Evolutionary conservation across 2,329 filamentous ascomycete species (phyloP).

Genomic region (Dactylellina cionopaga): DNA sequence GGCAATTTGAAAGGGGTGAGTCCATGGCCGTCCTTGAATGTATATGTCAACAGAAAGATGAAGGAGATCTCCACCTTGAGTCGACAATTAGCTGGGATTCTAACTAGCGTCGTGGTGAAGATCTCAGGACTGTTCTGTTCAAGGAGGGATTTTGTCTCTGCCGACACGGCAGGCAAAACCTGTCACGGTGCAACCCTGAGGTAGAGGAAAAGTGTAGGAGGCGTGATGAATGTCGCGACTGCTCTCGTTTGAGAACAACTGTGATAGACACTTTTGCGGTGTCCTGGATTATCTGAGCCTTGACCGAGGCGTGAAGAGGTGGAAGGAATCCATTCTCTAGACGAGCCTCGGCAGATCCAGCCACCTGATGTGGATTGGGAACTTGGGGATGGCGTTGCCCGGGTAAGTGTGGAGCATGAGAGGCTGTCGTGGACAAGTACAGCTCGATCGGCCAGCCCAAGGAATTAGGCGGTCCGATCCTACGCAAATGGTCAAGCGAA

Average conservation of each 20-base stretch:
- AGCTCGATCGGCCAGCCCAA: slow-evolving; percentile 42
- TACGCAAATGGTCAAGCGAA: slow-evolving; percentile 53
- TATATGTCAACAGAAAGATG: slow-evolving; percentile 55
- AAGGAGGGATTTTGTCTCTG: slow-evolving; percentile 54
- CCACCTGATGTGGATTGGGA: background rate
- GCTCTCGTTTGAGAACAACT: slow-evolving; percentile 57
- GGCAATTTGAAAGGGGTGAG: slow-evolving; percentile 56
- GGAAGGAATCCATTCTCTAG: slow-evolving; percentile 53
- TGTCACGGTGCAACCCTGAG: slow-evolving; percentile 56
- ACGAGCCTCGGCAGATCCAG: background rate
- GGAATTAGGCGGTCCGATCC: background rate
- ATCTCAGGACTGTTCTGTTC: slow-evolving; percentile 57
- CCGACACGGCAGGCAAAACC: slow-evolving; percentile 57
- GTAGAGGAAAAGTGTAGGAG: slow-evolving; percentile 57
- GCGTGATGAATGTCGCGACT: slow-evolving; percentile 53
- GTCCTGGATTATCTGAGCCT: slow-evolving; percentile 56
- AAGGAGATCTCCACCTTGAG: slow-evolving; percentile 57
- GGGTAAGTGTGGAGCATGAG: background rate
- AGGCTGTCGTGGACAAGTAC: slow-evolving; percentile 55
- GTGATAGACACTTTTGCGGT: slow-evolving; percentile 56
- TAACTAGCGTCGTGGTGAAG: slow-evolving; percentile 57
- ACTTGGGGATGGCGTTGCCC: background rate
- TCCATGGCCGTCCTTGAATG: slow-evolving; percentile 52
- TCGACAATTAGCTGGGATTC: slow-evolving; percentile 55
- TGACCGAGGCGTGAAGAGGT: slow-evolving; percentile 55